phyloP scores from a whole-genome alignment of 2,329 filamentous ascomycete genomes.

The Monilinia fructigena region DNA sequence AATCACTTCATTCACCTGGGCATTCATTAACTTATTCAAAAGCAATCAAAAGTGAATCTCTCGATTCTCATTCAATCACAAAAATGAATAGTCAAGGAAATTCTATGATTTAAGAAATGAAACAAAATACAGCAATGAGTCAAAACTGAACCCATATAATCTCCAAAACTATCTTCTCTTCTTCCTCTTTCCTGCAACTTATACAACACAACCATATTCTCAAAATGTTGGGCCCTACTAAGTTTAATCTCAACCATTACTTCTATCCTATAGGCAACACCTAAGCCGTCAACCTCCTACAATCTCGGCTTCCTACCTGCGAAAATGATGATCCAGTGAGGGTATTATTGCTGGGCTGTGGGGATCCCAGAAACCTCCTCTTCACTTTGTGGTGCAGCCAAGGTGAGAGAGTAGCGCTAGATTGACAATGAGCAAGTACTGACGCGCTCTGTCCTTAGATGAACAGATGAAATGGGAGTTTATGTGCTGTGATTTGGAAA shows the following conservation, averaged over 20 bases:
- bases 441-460: neutral
- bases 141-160: neutral
- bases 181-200: too few relatives aligned
- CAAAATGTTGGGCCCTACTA: slow-evolving; percentile 12
- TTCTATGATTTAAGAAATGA: neutral
- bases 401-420: neutral
- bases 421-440: accelerated
- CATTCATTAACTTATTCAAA: neutral
- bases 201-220: neutral
- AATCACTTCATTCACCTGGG: too few relatives aligned
- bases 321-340: slow-evolving; percentile 2
- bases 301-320: slow-evolving; percentile 12
- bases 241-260: neutral
- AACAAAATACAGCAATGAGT: neutral
- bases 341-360: slow-evolving; percentile 26
- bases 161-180: neutral
- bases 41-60: neutral
- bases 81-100: too few relatives aligned
- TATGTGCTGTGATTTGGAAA: slow-evolving; percentile 11
- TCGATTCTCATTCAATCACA: too few relatives aligned
- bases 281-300: slow-evolving; percentile 22
- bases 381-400: slow-evolving; percentile 23
- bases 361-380: slow-evolving; percentile 26
- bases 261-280: slow-evolving; percentile 26
- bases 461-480: slow-evolving; percentile 7